phyloP scores from a whole-genome alignment of 192 early-diverging fungal genomes.

The Backusella circina region DNA sequence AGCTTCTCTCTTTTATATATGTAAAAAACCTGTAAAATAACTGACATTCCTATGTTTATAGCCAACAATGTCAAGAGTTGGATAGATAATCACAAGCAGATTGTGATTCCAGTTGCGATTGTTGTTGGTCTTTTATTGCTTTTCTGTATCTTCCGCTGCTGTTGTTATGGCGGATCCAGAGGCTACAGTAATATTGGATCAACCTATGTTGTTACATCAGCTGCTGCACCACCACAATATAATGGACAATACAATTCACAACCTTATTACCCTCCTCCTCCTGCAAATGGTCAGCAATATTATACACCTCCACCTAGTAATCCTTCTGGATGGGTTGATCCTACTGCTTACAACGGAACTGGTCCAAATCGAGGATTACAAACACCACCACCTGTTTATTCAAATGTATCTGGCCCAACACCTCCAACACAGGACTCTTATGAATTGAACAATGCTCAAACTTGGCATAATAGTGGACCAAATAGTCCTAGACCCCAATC shows the following conservation, averaged over 20 bases:
- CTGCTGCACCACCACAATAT: background rate
- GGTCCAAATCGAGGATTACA: background rate
- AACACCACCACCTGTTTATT: slow-evolving; percentile 17
- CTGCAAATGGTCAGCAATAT: background rate
- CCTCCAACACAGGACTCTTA: background rate
- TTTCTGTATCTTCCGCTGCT: slow-evolving; percentile 24
- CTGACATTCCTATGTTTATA: slow-evolving; percentile 4
- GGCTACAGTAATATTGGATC: slow-evolving; percentile 1
- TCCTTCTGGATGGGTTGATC: slow-evolving; percentile 17
- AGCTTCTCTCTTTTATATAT: background rate
- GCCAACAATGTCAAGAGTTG: slow-evolving; percentile 34
- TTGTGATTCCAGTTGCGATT: slow-evolving; percentile 40
- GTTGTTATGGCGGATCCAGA: background rate
- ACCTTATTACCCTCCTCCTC: slow-evolving; percentile 9
- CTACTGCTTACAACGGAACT: slow-evolving; percentile 7
- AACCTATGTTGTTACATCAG: background rate
- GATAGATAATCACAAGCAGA: slow-evolving; percentile 41
- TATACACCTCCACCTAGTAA: background rate
- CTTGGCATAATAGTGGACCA: background rate
- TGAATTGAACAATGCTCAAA: background rate
- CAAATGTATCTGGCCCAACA: background rate
- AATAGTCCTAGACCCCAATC: background rate
- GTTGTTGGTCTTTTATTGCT: slow-evolving; percentile 38
- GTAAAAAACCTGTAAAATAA: background rate
- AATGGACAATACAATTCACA: background rate